Evolutionary conservation across 352 stramenopile genomes (phyloP), one percentile per base, ranked within the genome.

Genomic region (Albugo candida): DNA sequence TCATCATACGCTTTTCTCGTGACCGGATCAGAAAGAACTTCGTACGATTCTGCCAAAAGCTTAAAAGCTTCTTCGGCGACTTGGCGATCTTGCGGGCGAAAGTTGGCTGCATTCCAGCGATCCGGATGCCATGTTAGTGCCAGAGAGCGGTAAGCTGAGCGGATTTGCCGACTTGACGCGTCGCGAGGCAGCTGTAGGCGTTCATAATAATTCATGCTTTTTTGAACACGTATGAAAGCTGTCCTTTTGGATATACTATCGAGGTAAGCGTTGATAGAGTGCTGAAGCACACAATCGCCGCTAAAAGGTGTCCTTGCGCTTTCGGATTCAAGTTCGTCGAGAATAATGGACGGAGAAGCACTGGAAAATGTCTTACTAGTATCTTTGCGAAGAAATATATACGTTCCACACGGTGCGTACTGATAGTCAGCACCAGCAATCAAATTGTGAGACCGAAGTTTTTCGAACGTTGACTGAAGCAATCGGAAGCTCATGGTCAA

Each of bases 51-150:
- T 12, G 79, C 79, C 14, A 89, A 53, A 5, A 92, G 49, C 49
- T 92, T 92, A 46, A 92, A 92, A 14, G 83, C 65, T 34, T 79
- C 59, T 38, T 88, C 76, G 8, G 74, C 76, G 17, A 71, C 74
- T 13, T 77, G 59, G 42, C 75, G 61, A 48, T 89, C 76, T 20
- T 73, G 55, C 24, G 24, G 24, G 24, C 24, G 24, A 31, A 31
- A 31, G 8, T 31, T 31, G 24, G 24, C 3, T 4, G 70, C 51
- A n/a, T 65, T 69, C 73, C 72, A 89, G 4, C 76, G 74, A 54
- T 92, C 79, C 4, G 79, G 76, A 49, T 92, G 79, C 79, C 79
- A 92, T 48, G 85, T 86, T n/a, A 92, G 53, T 13, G 79, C 79
- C 11, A 87, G 45, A 3, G 56, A 54, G 24, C 79, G 82, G 59